Evolutionary conservation across 2,329 filamentous ascomycete genomes (phyloP).

Genomic region (Helicocarpus griseus): DNA sequence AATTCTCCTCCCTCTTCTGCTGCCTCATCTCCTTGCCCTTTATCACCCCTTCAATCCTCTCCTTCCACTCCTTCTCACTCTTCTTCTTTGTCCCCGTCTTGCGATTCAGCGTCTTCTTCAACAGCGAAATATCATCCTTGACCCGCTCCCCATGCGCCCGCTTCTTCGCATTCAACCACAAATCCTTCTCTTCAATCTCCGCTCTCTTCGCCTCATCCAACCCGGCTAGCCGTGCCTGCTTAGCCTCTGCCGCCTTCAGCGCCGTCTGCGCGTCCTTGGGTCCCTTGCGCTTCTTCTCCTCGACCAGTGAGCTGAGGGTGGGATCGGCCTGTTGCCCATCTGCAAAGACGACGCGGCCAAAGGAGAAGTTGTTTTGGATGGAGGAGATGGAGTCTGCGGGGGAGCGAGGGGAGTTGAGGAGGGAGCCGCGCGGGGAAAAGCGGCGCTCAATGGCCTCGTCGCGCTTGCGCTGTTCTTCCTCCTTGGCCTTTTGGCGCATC

Average conservation of each 20-base stretch:
- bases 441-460: slow-evolving; percentile 48
- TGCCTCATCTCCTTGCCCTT: slow-evolving; percentile 70
- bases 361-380: slow-evolving; percentile 63
- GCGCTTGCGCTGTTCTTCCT: slow-evolving; percentile 60
- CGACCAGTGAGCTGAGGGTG: slow-evolving; percentile 52
- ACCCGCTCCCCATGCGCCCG: slow-evolving; percentile 83
- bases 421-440: slow-evolving; percentile 47
- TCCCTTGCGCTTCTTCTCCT: slow-evolving; percentile 66
- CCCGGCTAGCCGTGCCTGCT: slow-evolving; percentile 66
- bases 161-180: slow-evolving; percentile 85
- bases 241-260: slow-evolving; percentile 75
- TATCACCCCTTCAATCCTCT: slow-evolving; percentile 60
- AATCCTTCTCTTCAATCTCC: slow-evolving; percentile 85
- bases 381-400: slow-evolving; percentile 33
- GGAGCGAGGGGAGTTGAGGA: slow-evolving; percentile 45
- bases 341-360: slow-evolving; percentile 81
- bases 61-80: slow-evolving; percentile 80
- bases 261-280: slow-evolving; percentile 77
- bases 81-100: slow-evolving; percentile 85
- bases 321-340: slow-evolving; percentile 75
- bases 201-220: slow-evolving; percentile 73
- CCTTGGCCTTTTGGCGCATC: slow-evolving; percentile 62
- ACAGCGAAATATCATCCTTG: slow-evolving; percentile 69
- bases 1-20: slow-evolving; percentile 71
- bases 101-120: slow-evolving; percentile 92